Evolutionary conservation across 2,329 filamentous ascomycete genomes (phyloP).

Genomic region (Fusarium denticulatum): DNA sequence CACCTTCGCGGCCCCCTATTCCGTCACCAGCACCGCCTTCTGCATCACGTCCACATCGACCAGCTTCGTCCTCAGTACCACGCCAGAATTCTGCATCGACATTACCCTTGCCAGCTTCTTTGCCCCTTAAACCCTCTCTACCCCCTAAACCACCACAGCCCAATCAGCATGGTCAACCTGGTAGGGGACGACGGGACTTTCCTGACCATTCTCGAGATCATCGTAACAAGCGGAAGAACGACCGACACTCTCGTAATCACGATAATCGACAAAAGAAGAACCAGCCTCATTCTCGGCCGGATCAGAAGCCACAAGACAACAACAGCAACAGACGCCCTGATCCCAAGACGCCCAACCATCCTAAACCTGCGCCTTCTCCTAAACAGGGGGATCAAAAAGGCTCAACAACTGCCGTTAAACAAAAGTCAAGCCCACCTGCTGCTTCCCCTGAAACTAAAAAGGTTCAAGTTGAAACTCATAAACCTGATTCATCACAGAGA

Average conservation of each 20-base stretch:
- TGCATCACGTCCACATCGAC: constrained; percentile 15
- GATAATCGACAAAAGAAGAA: constrained; percentile 45
- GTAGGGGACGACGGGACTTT: constrained; percentile 40
- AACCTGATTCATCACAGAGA: constrained; percentile 7
- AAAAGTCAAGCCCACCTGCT: constrained; percentile 10
- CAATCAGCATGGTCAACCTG: constrained; percentile 23
- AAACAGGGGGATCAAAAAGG: constrained; percentile 45
- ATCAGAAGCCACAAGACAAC: constrained; percentile 41
- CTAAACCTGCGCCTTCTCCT: constrained; percentile 33
- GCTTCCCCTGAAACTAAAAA: constrained; percentile 13
- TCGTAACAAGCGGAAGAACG: constrained; percentile 46
- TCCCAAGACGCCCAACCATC: constrained; percentile 4
- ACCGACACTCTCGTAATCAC: constrained; percentile 46
- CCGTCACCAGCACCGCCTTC: constrained; percentile 27
- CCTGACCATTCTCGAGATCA: constrained; percentile 44
- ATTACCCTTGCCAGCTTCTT: constrained; percentile 38
- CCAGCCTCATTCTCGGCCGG: constrained; percentile 27
- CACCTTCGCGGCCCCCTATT: constrained; percentile 17
- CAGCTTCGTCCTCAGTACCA: constrained; percentile 27
- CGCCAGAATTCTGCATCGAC: constrained; percentile 30
- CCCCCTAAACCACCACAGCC: constrained; percentile 45
- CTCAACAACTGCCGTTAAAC: background rate
- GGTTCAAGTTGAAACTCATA: constrained; percentile 9
- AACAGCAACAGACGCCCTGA: constrained; percentile 25
- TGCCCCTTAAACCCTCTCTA: constrained; percentile 48